Evolutionary conservation across 257 asterid genomes (phyloP).

Genomic region (Jaltomata sinuosa): DNA sequence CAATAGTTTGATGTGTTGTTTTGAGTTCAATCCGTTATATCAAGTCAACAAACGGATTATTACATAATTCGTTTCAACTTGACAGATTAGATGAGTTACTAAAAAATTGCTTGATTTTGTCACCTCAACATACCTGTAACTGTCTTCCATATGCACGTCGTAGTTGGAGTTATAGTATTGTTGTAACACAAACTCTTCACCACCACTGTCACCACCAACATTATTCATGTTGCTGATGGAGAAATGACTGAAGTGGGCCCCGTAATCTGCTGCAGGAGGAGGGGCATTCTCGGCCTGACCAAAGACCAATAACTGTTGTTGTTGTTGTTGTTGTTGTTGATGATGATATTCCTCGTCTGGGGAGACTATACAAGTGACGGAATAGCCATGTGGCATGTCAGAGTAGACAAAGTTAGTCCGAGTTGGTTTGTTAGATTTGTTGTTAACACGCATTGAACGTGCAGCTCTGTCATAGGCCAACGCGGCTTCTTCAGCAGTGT

Average conservation of each 20-base stretch:
- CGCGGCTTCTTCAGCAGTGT: constrained; percentile 91
- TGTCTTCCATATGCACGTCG: not conserved
- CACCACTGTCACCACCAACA: not conserved
- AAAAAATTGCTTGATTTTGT: no score
- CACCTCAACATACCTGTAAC: no score
- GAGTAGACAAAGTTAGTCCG: constrained; percentile 89
- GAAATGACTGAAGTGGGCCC: not conserved
- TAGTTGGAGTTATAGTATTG: not conserved
- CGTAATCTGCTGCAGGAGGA: not conserved
- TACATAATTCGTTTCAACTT: no score
- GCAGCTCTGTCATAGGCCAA: constrained; percentile 85
- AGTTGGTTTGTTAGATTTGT: constrained; percentile 25
- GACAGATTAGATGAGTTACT: no score
- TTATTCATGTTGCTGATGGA: not conserved
- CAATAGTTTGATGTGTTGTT: no score
- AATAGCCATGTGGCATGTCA: constrained; percentile 81
- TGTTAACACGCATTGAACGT: constrained; percentile 59
- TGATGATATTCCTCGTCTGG: constrained; percentile 49
- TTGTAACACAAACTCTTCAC: not conserved
- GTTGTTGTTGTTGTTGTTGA: not conserved
- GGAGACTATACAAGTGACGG: constrained; percentile 70
- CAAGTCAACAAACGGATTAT: no score
- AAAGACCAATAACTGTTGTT: constrained; percentile 23
- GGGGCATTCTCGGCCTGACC: not conserved
- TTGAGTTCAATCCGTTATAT: no score